phyloP scores from a whole-genome alignment of 768 basidiomycete genomes.

The Amanita thiersii region DNA sequence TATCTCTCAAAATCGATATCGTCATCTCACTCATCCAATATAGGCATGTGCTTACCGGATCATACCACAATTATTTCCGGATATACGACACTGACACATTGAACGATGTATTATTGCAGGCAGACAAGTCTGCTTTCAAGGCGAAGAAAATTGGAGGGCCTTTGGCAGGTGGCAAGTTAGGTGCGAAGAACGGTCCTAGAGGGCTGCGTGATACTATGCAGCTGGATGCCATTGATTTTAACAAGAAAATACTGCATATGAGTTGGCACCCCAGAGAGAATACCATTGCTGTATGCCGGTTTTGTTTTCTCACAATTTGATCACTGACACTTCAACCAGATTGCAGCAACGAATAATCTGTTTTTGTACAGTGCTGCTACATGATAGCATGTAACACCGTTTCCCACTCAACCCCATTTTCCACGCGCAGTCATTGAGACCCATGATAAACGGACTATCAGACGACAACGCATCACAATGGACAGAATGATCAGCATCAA shows the following conservation, averaged over 20 bases:
- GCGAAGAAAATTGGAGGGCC: slow-evolving; percentile 97
- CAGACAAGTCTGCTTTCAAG: slow-evolving; percentile 99
- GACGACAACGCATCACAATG: neutral
- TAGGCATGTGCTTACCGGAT: slow-evolving; percentile 97
- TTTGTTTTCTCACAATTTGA: neutral
- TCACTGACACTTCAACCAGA: slow-evolving; percentile 34
- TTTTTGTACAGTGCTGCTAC: slow-evolving; percentile 71
- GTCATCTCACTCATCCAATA: slow-evolving; percentile 4
- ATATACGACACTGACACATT: slow-evolving; percentile 91
- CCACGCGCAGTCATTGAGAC: slow-evolving; percentile 4
- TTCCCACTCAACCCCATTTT: slow-evolving; percentile 5
- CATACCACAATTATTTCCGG: slow-evolving; percentile 99
- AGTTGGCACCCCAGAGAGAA: slow-evolving; percentile 99
- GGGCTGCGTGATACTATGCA: slow-evolving; percentile 82
- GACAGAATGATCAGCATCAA: slow-evolving; percentile 1
- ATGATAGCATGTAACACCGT: slow-evolving; percentile 8
- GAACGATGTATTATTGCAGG: slow-evolving; percentile 90
- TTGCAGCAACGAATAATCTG: slow-evolving; percentile 95
- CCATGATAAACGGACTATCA: slow-evolving; percentile 2
- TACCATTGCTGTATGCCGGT: slow-evolving; percentile 81
- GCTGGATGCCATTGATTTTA: slow-evolving; percentile 80
- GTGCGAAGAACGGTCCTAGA: slow-evolving; percentile 70
- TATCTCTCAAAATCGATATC: slow-evolving; percentile 8
- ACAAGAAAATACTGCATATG: slow-evolving; percentile 94
- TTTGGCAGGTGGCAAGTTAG: slow-evolving; percentile 59